A percentile compares a stretch with the other conserved stretches of the same genome.
Conservation (phyloP, 108 stramenopile species). For the Cyclotella cryptica region DNA sequence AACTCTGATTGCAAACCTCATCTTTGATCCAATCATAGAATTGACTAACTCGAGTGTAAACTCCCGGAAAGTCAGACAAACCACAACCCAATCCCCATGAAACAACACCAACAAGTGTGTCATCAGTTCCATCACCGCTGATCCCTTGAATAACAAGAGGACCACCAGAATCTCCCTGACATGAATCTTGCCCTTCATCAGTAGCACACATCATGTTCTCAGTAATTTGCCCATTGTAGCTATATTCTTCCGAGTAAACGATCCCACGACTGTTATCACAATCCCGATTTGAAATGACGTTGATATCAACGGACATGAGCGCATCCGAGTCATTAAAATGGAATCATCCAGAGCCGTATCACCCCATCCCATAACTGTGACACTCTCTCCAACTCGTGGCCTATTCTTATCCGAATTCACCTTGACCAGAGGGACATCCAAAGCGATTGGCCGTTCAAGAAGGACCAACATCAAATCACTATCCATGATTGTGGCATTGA, state of each 20-base stretch:
- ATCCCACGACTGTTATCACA: conserved; percentile 35
- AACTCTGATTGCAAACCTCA: conserved; percentile 43
- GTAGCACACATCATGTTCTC: conserved; percentile 50
- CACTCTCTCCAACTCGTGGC: conserved; percentile 34
- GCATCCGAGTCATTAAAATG: neutral
- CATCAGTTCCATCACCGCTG: neutral
- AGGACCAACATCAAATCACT: conserved; percentile 25
- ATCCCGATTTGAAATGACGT: conserved; percentile 43
- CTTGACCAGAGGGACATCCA: conserved; percentile 21
- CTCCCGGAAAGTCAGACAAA: conserved; percentile 35
- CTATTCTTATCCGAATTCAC: conserved; percentile 41
- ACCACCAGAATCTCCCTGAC: conserved; percentile 44
- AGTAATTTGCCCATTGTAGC: conserved; percentile 25
- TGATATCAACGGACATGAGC: conserved; percentile 37
- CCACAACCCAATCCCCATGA: conserved; percentile 49
- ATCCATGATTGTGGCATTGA: conserved; percentile 1
- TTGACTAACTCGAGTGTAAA: conserved; percentile 58
- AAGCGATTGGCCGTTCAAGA: conserved; percentile 4
- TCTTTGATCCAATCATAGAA: conserved; percentile 58
- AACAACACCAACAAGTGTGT: conserved; percentile 15
- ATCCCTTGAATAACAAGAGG: conserved; percentile 7
- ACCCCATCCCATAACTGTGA: conserved; percentile 72
- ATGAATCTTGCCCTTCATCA: conserved; percentile 38
- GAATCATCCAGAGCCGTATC: conserved; percentile 20
- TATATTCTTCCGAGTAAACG: too few species aligned